Conservation (phyloP, 2,329 filamentous ascomycete species). For the Pseudocercospora musae region DNA sequence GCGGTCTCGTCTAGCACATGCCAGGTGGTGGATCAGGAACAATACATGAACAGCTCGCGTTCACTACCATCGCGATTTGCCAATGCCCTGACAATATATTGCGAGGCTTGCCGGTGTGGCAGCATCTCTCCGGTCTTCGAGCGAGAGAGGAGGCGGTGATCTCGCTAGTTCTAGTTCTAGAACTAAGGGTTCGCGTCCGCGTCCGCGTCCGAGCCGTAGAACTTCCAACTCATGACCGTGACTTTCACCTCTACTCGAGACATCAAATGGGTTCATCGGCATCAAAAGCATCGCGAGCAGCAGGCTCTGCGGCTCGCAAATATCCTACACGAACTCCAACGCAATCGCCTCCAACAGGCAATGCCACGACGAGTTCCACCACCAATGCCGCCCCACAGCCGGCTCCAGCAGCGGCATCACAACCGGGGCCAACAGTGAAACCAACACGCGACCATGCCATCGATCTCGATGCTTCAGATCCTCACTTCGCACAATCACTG, state of each 20-base stretch:
- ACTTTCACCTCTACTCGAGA: neutral
- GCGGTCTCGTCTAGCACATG: neutral
- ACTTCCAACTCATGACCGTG: neutral
- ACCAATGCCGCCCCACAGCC: conserved; percentile 25
- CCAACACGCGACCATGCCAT: conserved; percentile 48
- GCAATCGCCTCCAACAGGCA: conserved; percentile 27
- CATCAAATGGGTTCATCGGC: conserved; percentile 55
- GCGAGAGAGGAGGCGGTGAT: neutral
- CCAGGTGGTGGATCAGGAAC: neutral
- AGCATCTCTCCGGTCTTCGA: neutral
- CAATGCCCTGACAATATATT: neutral
- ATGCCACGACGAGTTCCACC: conserved; percentile 28
- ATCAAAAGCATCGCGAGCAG: conserved; percentile 54
- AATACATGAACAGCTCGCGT: neutral
- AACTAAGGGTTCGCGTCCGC: neutral
- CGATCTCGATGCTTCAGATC: conserved; percentile 60
- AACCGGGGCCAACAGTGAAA: conserved; percentile 42
- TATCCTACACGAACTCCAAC: conserved; percentile 49
- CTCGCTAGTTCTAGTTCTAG: no score
- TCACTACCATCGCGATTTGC: neutral
- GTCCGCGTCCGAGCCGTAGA: neutral
- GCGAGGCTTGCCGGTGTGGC: neutral
- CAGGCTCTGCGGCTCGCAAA: conserved; percentile 51
- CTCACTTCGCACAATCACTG: conserved; percentile 75
- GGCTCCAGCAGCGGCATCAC: conserved; percentile 29